Percentiles rank a stretch among this genome's conserved stretches.
Conservation (phyloP, 805 yeast species). For the Wickerhamiella azymoides region DNA sequence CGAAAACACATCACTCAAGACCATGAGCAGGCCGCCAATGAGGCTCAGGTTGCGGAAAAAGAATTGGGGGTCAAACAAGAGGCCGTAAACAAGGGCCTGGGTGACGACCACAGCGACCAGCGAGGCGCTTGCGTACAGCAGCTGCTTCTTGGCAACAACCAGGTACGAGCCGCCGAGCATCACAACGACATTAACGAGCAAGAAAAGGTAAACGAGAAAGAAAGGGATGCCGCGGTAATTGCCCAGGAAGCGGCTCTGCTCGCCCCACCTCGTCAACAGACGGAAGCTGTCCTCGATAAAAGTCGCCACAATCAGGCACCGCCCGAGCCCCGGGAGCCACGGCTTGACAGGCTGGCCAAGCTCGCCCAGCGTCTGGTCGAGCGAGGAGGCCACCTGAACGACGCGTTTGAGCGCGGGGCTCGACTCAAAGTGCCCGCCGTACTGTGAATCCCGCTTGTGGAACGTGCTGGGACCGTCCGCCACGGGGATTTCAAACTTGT, state of each 20-base stretch:
- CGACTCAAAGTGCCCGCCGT: slow-evolving; percentile 7
- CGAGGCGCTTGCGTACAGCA: slow-evolving; percentile 55
- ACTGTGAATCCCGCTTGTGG: slow-evolving; percentile 7
- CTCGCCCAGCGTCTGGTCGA: slow-evolving; percentile 24
- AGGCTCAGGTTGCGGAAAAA: slow-evolving; percentile 79
- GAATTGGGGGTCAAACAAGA: slow-evolving; percentile 66
- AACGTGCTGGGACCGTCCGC: slow-evolving; percentile 7
- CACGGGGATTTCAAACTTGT: slow-evolving; percentile 13
- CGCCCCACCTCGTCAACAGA: slow-evolving; percentile 76
- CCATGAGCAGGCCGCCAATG: slow-evolving; percentile 82
- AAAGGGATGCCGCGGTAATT: slow-evolving; percentile 67
- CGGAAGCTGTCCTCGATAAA: slow-evolving; percentile 81
- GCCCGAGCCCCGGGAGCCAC: slow-evolving; percentile 69
- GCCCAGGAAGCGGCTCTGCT: slow-evolving; percentile 74
- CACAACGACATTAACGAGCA: slow-evolving; percentile 44
- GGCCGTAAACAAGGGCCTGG: slow-evolving; percentile 83
- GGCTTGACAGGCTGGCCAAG: slow-evolving; percentile 27
- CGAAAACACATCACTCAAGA: slow-evolving; percentile 73
- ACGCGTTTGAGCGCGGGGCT: slow-evolving; percentile 10
- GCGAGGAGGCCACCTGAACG: slow-evolving; percentile 17
- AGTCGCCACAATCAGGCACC: slow-evolving; percentile 84
- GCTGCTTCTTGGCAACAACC: slow-evolving; percentile 53
- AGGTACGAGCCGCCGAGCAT: slow-evolving; percentile 65
- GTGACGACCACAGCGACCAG: slow-evolving; percentile 56
- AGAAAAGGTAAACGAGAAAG: slow-evolving; percentile 60